Evolutionary conservation across 2,329 filamentous ascomycete species (phyloP), one percentile per base, ranked within the genome.

Genomic region (Neurospora sp.): DNA sequence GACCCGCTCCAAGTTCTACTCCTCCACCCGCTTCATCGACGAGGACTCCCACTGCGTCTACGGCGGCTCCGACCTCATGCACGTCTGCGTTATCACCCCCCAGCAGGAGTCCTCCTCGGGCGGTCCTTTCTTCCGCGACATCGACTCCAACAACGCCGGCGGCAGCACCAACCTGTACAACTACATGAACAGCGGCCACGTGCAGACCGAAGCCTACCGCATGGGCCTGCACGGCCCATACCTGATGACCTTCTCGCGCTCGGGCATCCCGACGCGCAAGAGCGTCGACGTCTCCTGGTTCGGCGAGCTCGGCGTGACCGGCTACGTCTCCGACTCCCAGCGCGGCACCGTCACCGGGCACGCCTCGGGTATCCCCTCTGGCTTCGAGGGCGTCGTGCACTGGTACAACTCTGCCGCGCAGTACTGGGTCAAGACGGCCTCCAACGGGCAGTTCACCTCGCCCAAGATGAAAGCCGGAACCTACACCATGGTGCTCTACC

Each of bases 1-100:
- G 77, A 91, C 89, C 0, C 85, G 89, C 46, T 88, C 86, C 78
- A 91, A 91, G 78, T 91, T 91, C 81, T 91, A 89, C 80, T 89
- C 87, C 1, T 88, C 86, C 70, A 82, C 89, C 72, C 84, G 88
- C n/a, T 91, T 90, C 78, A 91, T 91, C 75, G 89, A 91, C 76
- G 88, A 90, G 74, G 81, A 86, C 65, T 83, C 85, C 36, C 88
- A 89, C 76, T 91, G 89, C 77, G 86, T 89, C 43, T 84, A 83
- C 70, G 84, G 85, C 28, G 81, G 80, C 71, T 79, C 76, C 69
- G 77, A 80, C 67, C 74, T 74, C 36, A 83, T 86, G 43, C 86
- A 89, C 73, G 88, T 87, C 11, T 91, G 88, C 78, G 86, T 90
- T 78, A 80, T 89, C 69, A 83, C 85, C 67, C 84, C 85, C 52